These are phyloP conservation scores for Cucurbita argyrosperma DNA, from an alignment of 306 rosid genomes.

Conservation along the genomic window DNA sequence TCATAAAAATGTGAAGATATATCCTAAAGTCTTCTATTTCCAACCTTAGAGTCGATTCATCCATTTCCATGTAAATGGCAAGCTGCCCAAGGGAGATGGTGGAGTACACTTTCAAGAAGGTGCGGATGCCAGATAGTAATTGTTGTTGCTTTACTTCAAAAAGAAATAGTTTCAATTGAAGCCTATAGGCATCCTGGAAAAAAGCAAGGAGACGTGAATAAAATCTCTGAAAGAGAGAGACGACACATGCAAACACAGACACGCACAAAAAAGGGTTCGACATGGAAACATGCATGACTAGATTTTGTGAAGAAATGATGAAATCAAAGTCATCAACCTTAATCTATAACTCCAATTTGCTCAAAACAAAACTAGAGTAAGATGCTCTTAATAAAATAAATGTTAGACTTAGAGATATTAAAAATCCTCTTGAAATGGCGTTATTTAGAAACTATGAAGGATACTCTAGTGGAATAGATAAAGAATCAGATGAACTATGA, in stretches of 20 bases:
- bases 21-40: constrained; percentile 11
- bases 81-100: constrained; percentile 68
- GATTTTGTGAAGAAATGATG: not conserved
- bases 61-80: constrained; percentile 93
- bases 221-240: not conserved
- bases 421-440: not conserved
- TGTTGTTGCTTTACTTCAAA: constrained; percentile 98
- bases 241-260: not conserved
- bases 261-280: not conserved
- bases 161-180: constrained; percentile 81
- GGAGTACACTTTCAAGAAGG: constrained; percentile 82
- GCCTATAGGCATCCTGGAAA: constrained; percentile 89
- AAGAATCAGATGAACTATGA: not conserved
- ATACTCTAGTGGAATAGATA: not conserved
- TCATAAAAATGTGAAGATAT: not conserved
- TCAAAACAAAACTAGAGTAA: not conserved
- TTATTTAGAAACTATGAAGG: not conserved
- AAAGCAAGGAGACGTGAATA: constrained; percentile 6
- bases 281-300: not conserved
- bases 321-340: not conserved
- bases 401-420: not conserved
- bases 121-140: constrained; percentile 68
- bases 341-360: not conserved
- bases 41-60: constrained; percentile 79
- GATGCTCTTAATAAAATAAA: not conserved